Evolutionary conservation across 306 rosid species (phyloP), one percentile per base, ranked within the genome.

Genomic region (Erythrophleum fordii): DNA sequence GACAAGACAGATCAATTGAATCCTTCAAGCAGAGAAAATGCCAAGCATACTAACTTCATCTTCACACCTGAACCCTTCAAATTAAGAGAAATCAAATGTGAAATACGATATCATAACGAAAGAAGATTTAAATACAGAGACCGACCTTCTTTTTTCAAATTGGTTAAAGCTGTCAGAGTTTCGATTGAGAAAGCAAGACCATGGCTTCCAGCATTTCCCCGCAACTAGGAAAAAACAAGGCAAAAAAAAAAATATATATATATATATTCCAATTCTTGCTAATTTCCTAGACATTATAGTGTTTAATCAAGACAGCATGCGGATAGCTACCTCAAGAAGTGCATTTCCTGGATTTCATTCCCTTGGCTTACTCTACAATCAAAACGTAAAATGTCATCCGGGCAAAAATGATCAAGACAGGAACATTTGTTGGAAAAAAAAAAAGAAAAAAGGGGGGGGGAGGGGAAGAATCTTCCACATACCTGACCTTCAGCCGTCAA

Each of bases 161-260:
- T 86, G 84, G 78, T 77, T 69, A 95, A 61, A 56, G 90, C 78
- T 42, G 87, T 79, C 72, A 93, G 72, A n/a, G 94, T 89, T 91
- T 95, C 91, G 18, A 91, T 83, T 39, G 96, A 91, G 49, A 95
- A 68, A 22, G 87, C 49, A 86, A 95, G 98, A 87, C 93, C 98
- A 56, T 95, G 99, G 85, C 97, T 95, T 64, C 99, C 99, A 20
- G 99, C 98, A 82, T 88, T 95, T 87, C 98, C 97, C 5, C 98
- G 96, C 18, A 66, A 83, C 98, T 95, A 69, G 59, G 65, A 56
- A 53, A 45, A 25, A 85, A 71, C 48, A 82, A 71, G 77, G 37
- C 44, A 31, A 48, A 14, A 22, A 81, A 75, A 76, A 2, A n/a
- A n/a, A n/a, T n/a, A n/a, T n/a, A n/a, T n/a, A n/a, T n/a, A n/a